phyloP scores from a whole-genome alignment of 129 eudicot species.

The Solidago caesia region DNA sequence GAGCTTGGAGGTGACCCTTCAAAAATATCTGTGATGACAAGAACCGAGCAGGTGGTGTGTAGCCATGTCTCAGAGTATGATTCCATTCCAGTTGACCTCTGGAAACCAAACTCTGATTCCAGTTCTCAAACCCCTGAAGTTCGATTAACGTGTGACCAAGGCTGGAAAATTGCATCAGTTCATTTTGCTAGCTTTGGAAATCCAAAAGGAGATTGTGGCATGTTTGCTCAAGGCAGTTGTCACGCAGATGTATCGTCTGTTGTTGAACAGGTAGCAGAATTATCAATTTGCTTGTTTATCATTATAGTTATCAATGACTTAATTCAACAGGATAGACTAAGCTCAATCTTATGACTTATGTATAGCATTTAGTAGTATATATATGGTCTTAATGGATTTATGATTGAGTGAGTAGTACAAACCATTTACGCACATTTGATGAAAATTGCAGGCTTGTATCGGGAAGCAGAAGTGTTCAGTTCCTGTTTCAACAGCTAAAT shows the following conservation, averaged over 20 bases:
- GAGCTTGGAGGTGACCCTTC: constrained; percentile 80
- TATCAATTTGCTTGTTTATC: background rate
- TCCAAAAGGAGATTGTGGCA: constrained; percentile 61
- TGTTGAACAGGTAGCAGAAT: constrained; percentile 44
- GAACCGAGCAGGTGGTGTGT: constrained; percentile 50
- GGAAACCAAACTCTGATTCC: constrained; percentile 44
- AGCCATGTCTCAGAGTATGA: constrained; percentile 54
- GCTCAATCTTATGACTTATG: background rate
- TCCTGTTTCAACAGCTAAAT: constrained; percentile 43
- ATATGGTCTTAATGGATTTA: background rate
- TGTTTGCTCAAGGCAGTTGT: constrained; percentile 49
- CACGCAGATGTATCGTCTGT: constrained; percentile 41
- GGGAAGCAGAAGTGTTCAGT: constrained; percentile 61
- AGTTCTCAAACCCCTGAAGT: constrained; percentile 42
- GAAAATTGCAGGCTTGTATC: constrained; percentile 47
- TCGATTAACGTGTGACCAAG: constrained; percentile 55
- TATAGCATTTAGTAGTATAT: constrained; percentile 3
- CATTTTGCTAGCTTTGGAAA: constrained; percentile 65
- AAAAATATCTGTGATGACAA: constrained; percentile 43
- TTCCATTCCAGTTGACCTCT: constrained; percentile 52
- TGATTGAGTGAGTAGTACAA: background rate
- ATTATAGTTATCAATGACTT: background rate
- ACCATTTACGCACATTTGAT: constrained; percentile 4
- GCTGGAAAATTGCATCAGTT: constrained; percentile 49
- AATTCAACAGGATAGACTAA: background rate